Evolutionary conservation across 2,329 filamentous ascomycete species (phyloP).

Genomic region (Epichloe sp.): DNA sequence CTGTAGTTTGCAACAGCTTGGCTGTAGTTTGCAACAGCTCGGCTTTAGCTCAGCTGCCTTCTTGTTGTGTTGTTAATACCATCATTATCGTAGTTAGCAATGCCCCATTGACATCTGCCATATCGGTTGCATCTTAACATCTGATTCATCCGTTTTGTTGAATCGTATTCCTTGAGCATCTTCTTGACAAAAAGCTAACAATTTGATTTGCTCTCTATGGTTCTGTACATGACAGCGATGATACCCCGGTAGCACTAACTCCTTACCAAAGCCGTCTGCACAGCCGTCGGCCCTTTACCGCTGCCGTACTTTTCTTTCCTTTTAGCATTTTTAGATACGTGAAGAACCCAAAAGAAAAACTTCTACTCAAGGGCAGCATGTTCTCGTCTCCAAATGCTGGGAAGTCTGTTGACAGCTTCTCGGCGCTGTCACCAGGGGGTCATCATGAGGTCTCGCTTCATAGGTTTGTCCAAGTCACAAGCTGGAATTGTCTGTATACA

Average conservation of each 20-base stretch:
- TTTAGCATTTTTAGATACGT: background rate
- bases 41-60: background rate
- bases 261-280: slow-evolving; percentile 18
- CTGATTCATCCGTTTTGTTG: background rate
- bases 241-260: slow-evolving; percentile 31
- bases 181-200: background rate
- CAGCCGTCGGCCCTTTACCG: slow-evolving; percentile 18
- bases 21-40: background rate
- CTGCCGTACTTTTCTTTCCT: background rate
- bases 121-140: background rate
- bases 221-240: slow-evolving; percentile 25
- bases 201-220: background rate
- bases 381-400: slow-evolving; percentile 43
- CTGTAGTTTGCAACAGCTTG: background rate
- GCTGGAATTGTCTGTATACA: background rate
- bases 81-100: background rate
- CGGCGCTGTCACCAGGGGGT: slow-evolving; percentile 37
- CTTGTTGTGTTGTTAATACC: too few species aligned
- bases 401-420: slow-evolving; percentile 53
- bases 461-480: slow-evolving; percentile 27
- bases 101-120: background rate
- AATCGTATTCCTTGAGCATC: background rate
- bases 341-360: background rate
- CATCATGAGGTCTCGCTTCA: slow-evolving; percentile 46
- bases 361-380: slow-evolving; percentile 34